Evolutionary conservation across 352 stramenopile species (phyloP).

Genomic region (Ophiocytium majus): DNA sequence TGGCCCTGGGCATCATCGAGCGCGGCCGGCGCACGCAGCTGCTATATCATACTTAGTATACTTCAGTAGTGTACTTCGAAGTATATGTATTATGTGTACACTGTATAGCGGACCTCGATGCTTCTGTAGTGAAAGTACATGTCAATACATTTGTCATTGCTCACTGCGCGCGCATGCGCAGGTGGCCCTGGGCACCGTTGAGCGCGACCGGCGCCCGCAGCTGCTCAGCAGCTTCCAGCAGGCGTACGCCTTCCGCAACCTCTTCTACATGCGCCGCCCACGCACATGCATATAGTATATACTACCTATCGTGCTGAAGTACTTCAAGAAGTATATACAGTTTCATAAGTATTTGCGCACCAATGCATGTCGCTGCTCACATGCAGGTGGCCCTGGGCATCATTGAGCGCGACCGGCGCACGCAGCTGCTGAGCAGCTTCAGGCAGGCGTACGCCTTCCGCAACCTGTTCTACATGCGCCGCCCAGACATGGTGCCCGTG

Average conservation of each 20-base stretch:
- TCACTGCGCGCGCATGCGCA: no score
- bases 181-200: conserved; percentile 12
- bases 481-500: conserved; percentile 15
- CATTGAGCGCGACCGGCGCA: conserved; percentile 21
- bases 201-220: background rate
- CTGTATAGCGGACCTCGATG: no score
- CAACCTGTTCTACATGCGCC: conserved; percentile 12
- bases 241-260: conserved; percentile 2
- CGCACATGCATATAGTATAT: no score
- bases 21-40: background rate
- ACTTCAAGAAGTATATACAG: no score
- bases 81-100: no score
- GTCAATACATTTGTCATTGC: no score
- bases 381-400: conserved; percentile 14
- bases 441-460: conserved; percentile 6
- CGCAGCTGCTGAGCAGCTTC: background rate
- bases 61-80: no score
- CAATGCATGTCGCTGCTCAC: no score
- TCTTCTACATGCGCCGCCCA: conserved; percentile 17
- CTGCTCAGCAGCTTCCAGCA: background rate
- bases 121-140: no score
- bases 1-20: conserved; percentile 16
- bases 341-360: no score
- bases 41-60: no score
- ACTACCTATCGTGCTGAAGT: no score